Conservation (phyloP, 345 rosid species). For the Nephelium lappaceum region DNA sequence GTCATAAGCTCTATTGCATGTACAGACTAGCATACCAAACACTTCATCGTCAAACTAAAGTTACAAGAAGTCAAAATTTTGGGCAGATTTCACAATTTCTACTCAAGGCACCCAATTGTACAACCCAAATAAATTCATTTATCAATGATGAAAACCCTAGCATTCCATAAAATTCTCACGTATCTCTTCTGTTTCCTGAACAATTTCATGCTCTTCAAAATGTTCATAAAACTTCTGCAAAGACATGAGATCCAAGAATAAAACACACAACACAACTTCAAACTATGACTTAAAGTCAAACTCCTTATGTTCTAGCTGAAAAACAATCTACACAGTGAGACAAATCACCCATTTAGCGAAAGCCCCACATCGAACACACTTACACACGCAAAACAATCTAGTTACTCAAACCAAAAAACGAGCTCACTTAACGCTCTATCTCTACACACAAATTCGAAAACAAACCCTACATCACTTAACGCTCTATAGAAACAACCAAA, state of each 20-base stretch:
- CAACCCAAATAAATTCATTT: background rate
- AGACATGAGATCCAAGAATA: background rate
- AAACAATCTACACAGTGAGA: background rate
- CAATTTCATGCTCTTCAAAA: background rate
- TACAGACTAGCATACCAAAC: background rate
- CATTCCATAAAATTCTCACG: no score
- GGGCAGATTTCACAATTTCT: background rate
- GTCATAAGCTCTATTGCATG: background rate
- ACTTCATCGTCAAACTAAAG: background rate
- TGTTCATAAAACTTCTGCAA: background rate
- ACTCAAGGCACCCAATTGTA: background rate
- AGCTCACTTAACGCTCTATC: background rate
- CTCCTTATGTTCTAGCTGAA: background rate
- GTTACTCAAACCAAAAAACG: background rate
- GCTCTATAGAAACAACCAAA: background rate
- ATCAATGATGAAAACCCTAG: background rate
- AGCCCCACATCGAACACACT: background rate
- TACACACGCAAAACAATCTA: background rate
- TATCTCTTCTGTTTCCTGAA: background rate
- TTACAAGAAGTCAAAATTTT: background rate
- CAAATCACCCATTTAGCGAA: background rate
- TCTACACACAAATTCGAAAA: background rate
- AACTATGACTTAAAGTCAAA: background rate
- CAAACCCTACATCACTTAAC: background rate
- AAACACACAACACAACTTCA: background rate